Evolutionary conservation across 2,329 filamentous ascomycete species (phyloP), one percentile per base, ranked within the genome.

Genomic region (Alternaria viburni): DNA sequence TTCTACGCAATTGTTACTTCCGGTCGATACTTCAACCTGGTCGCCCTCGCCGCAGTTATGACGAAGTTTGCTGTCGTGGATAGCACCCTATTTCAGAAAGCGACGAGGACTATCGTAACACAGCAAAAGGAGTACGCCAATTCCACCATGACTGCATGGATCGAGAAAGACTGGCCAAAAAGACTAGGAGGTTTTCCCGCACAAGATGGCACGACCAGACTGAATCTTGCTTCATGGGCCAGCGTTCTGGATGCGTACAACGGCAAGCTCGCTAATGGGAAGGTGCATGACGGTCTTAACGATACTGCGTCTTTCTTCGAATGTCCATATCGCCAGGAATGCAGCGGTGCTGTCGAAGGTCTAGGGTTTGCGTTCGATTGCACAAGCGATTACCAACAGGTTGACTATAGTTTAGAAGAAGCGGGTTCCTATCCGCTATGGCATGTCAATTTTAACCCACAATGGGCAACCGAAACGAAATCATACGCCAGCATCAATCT

Each of bases 61-160:
- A 72, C 71, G 0, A 74, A 74, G 32, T 73, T 74, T 19, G 71
- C 71, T 26, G 64, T 74, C 25, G 65, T 74, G 10, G 71, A 74
- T 51, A 69, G 66, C 51, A 74, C 71, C 0, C 57, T 74, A 0
- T 73, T 74, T 36, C 71, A 74, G 30, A 74, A 70, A 43, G 64
- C 69, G 4, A 72, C 68, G 5, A 41, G 36, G 36, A 41, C n/a
- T 0, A 41, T 41, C 5, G 36, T 41, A 17, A 41, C 36, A 10
- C 36, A 41, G 36, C 36, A 10, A 71, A 66, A 43, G 69, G 65
- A 2, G 9, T 74, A 71, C 46, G 68, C 64, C 41, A 72, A 72
- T 21, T 56, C 58, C 30, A 58, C 65, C 11, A 60, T 74, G 10
- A 74, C 70, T 2, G 71, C 58, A 0, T 74, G 69, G 65, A 49